Conservation (phyloP, 106 monocot genomes). For the Phalaenopsis aphrodite region DNA sequence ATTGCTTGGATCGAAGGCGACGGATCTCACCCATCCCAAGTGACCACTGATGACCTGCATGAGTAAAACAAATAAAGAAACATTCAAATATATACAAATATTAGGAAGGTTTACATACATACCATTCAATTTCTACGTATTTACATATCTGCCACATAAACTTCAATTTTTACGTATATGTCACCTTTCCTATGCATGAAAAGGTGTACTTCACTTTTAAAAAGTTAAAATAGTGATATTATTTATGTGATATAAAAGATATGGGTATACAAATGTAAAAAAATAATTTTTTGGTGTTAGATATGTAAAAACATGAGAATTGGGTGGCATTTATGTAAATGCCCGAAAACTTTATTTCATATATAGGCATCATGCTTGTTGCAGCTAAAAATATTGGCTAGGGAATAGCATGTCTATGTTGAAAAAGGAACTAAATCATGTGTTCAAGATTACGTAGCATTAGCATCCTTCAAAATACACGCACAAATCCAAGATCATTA, state of each 20-base stretch:
- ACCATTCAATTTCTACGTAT: too few relatives aligned
- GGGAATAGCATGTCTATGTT: background rate
- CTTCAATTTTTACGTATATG: too few relatives aligned
- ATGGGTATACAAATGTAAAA: too few relatives aligned
- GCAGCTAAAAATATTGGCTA: background rate
- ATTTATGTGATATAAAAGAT: too few relatives aligned
- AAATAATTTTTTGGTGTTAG: too few relatives aligned
- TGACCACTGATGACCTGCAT: conserved; percentile 95
- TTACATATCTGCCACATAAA: too few relatives aligned
- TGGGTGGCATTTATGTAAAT: too few relatives aligned
- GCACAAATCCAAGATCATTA: background rate
- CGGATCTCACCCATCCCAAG: conserved; percentile 95
- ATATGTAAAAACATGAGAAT: too few relatives aligned
- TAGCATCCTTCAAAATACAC: background rate
- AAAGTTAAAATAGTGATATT: too few relatives aligned
- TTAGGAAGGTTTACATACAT: too few relatives aligned
- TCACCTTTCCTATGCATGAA: too few relatives aligned
- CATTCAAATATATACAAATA: background rate
- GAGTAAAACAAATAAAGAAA: background rate
- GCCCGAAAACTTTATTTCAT: background rate
- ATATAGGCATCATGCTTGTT: background rate
- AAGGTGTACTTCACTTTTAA: too few relatives aligned
- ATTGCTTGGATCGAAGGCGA: conserved; percentile 98
- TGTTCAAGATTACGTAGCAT: background rate
- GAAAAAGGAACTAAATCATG: background rate